These are phyloP conservation scores for Epichloe coenophiala DNA, from an alignment of 2,329 filamentous ascomycete species.

Conservation along the genomic window DNA sequence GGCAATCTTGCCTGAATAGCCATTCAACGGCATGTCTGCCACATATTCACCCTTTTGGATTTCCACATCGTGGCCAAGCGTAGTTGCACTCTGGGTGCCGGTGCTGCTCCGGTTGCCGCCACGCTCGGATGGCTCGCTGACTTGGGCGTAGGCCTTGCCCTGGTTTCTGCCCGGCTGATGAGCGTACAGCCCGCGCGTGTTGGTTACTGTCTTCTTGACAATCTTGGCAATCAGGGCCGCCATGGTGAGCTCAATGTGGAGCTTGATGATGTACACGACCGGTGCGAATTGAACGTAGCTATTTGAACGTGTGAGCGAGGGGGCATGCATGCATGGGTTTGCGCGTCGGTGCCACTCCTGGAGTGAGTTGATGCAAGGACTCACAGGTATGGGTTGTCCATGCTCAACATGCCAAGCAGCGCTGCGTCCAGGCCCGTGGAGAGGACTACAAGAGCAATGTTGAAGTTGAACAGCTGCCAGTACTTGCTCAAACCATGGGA, in stretches of 20 bases:
- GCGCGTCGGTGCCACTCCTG: too few species aligned
- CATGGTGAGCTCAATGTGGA: conserved; percentile 40
- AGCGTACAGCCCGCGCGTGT: neutral
- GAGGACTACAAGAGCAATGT: conserved; percentile 31
- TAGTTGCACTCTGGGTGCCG: neutral
- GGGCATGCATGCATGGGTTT: too few species aligned
- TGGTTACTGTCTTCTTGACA: conserved; percentile 4
- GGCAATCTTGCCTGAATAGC: neutral
- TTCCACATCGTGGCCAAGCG: conserved; percentile 2
- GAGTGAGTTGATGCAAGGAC: neutral
- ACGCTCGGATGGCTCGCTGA: neutral
- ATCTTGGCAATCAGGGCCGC: conserved; percentile 34
- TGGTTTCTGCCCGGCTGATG: neutral
- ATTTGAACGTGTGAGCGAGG: neutral
- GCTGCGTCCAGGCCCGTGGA: conserved; percentile 33
- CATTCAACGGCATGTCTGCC: neutral
- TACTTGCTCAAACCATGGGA: conserved; percentile 36
- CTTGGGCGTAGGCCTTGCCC: neutral
- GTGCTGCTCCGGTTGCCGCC: neutral
- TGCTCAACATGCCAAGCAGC: conserved; percentile 12
- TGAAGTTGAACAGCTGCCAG: conserved; percentile 33
- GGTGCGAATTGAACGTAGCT: conserved; percentile 34
- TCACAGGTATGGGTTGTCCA: conserved; percentile 6
- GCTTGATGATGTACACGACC: conserved; percentile 36
- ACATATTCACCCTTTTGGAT: neutral